Percentiles rank a stretch among this genome's conserved stretches.
These are phyloP conservation scores for Amanita inopinata DNA, from an alignment of 768 basidiomycete species.

Conservation along the genomic window DNA sequence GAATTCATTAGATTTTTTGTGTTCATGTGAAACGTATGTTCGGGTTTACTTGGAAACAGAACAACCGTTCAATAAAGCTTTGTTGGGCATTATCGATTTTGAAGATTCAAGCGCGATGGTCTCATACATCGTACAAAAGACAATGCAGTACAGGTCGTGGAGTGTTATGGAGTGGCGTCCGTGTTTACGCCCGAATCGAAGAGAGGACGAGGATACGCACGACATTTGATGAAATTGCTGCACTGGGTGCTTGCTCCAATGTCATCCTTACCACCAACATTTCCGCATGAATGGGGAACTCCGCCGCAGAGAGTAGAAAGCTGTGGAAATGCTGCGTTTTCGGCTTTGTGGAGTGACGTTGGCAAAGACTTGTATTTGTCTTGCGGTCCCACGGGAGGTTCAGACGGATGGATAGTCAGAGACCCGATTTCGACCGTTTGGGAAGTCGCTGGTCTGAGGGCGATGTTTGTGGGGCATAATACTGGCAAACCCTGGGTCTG, in stretches of 20 bases:
- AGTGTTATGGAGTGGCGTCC: conserved; percentile 43
- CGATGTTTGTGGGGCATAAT: conserved; percentile 4
- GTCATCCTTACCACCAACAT: conserved; percentile 14
- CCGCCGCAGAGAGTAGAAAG: conserved; percentile 27
- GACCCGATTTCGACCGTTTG: conserved; percentile 30
- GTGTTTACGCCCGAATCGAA: conserved; percentile 45
- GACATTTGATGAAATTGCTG: conserved; percentile 55
- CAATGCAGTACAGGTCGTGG: conserved; percentile 12
- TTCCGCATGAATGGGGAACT: conserved; percentile 33
- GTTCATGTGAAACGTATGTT: conserved; percentile 54
- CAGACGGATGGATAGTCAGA: conserved; percentile 35
- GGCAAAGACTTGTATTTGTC: conserved; percentile 34
- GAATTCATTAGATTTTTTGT: conserved; percentile 42
- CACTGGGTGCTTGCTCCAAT: conserved; percentile 42
- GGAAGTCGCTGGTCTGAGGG: conserved; percentile 17
- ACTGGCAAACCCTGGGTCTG: conserved; percentile 20
- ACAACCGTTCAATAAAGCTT: too few relatives aligned
- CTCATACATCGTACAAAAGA: conserved; percentile 16
- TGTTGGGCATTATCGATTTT: neutral
- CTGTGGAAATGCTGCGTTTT: conserved; percentile 34
- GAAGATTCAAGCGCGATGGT: conserved; percentile 22
- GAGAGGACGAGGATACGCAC: conserved; percentile 46
- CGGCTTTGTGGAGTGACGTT: conserved; percentile 44
- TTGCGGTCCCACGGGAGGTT: conserved; percentile 25
- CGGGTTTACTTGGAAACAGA: neutral